Evolutionary conservation across 805 yeast species (phyloP), one percentile per base, ranked within the genome.

Genomic region (Saccharomyces mikatae): DNA sequence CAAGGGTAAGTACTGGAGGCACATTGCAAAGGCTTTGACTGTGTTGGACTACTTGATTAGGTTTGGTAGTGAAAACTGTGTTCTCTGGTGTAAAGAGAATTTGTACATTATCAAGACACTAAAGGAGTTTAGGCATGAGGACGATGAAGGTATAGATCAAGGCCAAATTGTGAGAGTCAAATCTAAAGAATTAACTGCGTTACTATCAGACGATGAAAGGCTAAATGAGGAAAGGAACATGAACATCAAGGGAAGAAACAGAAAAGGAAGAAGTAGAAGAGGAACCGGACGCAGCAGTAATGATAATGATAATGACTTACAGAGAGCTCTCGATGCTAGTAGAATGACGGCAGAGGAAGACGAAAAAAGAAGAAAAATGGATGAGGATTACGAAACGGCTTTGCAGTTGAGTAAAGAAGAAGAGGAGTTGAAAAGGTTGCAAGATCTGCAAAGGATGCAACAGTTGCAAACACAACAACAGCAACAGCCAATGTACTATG

Each of bases 1-100:
- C 67, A 91, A 90, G 75, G 97, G 97, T 56, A 91, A 89, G 69
- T 87, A 91, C 73, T 91, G 97, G 97, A 80, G 96, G 59, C 98
- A 91, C 69, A 91, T 91, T 52, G 90, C 95, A 59, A 92, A 91
- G 70, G 84, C 96, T 1, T 76, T 92, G 58, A 86, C 95, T 0
- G 84, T 92, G 17, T 76, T 91, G 60, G 97, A 90, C 64, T 91
- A 84, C 70, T 76, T 91, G 56, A 90, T 91, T 28, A 81, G 92
- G 62, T 79, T 77, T 57, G 98, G 97, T 31, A 80, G 90, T 17
- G 96, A 90, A 62, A 85, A 86, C 63, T 92, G 91, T 62, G 96
- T 91, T 6, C 75, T 84, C 46, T 91, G 98, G 98, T 83, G 92
- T 56, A 86, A 83, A 67, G 96, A 89, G 65, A 91, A 91, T 67